phyloP scores from a whole-genome alignment of 1,284 basidiomycete genomes.

The Vanrija pseudolonga region DNA sequence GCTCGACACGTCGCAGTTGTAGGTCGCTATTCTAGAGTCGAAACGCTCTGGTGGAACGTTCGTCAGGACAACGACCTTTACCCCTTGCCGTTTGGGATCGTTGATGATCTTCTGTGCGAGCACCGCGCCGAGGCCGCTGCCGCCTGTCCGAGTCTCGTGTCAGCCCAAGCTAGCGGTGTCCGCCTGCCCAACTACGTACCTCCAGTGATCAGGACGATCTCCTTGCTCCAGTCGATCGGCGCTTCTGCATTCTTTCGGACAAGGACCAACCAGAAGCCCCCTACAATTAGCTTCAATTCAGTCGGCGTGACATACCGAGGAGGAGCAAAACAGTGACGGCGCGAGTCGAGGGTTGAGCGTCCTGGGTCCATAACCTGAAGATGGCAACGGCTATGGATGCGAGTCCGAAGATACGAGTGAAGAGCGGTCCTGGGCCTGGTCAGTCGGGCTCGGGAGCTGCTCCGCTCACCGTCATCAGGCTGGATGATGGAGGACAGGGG shows the following conservation, averaged over 20 bases:
- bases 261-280: background rate
- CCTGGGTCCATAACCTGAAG: background rate
- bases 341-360: background rate
- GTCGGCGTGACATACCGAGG: background rate
- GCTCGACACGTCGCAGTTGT: constrained; percentile 83
- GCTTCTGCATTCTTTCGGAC: background rate
- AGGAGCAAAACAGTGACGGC: background rate
- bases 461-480: too few species aligned
- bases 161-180: constrained; percentile 2
- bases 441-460: too few species aligned
- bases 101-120: constrained; percentile 70
- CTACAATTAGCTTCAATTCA: background rate
- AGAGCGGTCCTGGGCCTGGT: background rate
- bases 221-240: constrained; percentile 62
- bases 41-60: constrained; percentile 60
- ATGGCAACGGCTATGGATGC: background rate
- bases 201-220: constrained; percentile 84
- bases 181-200: constrained; percentile 55
- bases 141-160: constrained; percentile 56
- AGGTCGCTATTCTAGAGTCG: constrained; percentile 57
- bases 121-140: constrained; percentile 81
- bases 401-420: background rate
- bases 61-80: constrained; percentile 76
- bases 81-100: constrained; percentile 62
- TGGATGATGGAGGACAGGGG: too few species aligned